Evolutionary conservation across 345 rosid genomes (phyloP).

Genomic region (Salix dunnii): DNA sequence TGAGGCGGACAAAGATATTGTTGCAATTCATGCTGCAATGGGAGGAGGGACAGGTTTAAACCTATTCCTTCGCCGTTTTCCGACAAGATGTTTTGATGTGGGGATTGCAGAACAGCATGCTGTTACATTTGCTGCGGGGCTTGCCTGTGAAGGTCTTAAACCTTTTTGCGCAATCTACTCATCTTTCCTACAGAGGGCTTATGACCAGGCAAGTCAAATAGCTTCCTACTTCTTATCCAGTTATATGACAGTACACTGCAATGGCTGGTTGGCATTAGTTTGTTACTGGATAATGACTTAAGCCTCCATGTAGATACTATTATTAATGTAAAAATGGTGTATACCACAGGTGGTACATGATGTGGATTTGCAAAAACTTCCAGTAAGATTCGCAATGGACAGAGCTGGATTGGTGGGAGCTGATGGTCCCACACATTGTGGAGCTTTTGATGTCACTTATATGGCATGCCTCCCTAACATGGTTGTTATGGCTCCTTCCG

Average conservation of each 20-base stretch:
- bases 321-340: constrained; percentile 4
- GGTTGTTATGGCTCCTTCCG: constrained; percentile 99
- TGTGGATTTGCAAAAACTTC: constrained; percentile 90
- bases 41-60: constrained; percentile 98
- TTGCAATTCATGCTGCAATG: constrained; percentile 99
- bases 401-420: constrained; percentile 98
- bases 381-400: constrained; percentile 97
- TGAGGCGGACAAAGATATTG: constrained; percentile 70
- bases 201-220: constrained; percentile 73
- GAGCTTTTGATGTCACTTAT: constrained; percentile 87
- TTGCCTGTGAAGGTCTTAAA: constrained; percentile 92
- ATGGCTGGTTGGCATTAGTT: neutral
- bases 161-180: constrained; percentile 96
- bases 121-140: constrained; percentile 96
- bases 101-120: constrained; percentile 99
- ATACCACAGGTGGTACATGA: constrained; percentile 80
- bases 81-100: constrained; percentile 84
- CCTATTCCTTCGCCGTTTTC: constrained; percentile 82
- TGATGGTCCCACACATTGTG: constrained; percentile 97
- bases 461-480: constrained; percentile 99
- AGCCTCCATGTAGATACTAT: neutral
- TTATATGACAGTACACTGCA: neutral
- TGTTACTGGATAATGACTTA: neutral
- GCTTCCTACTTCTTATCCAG: neutral
- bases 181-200: constrained; percentile 94